Evolutionary conservation across 2,329 filamentous ascomycete genomes (phyloP).

Genomic region (Botrytis tulipae): DNA sequence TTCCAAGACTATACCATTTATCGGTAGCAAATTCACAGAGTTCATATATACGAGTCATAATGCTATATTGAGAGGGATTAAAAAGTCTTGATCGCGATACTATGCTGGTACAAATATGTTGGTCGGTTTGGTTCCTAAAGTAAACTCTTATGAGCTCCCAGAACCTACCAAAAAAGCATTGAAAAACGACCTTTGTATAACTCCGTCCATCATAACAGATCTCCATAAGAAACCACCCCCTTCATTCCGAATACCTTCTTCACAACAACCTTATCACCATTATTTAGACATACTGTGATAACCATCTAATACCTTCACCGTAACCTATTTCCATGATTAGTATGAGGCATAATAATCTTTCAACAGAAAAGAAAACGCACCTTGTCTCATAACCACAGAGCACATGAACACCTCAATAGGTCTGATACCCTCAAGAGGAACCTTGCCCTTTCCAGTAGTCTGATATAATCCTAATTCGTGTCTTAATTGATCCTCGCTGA

Average conservation of each 20-base stretch:
- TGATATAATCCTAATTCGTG: conserved; percentile 92
- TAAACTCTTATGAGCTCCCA: conserved; percentile 29
- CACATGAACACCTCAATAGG: conserved; percentile 99
- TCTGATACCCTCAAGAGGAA: conserved; percentile 85
- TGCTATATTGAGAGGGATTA: conserved; percentile 11
- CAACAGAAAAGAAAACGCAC: conserved; percentile 45
- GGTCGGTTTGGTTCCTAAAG: conserved; percentile 28
- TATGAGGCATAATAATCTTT: conserved; percentile 23
- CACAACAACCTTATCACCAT: conserved; percentile 4
- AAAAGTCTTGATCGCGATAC: conserved; percentile 37
- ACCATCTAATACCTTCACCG: conserved; percentile 86
- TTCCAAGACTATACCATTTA: neutral
- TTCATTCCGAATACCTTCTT: conserved; percentile 12
- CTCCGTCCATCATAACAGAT: conserved; percentile 37
- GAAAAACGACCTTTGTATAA: conserved; percentile 38
- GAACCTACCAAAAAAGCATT: conserved; percentile 30
- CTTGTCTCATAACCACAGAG: conserved; percentile 97
- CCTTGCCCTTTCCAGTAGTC: conserved; percentile 94
- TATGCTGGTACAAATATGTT: conserved; percentile 37
- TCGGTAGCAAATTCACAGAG: neutral
- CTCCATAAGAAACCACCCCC: conserved; percentile 27
- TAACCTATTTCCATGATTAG: conserved; percentile 55
- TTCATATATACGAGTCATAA: neutral
- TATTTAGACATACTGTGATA: conserved; percentile 83
- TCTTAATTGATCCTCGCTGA: conserved; percentile 92